Percentiles rank a stretch among this genome's conserved stretches.
Evolutionary conservation across 2,329 filamentous ascomycete genomes (phyloP).

Genomic region (Cladobotryum protrusum): DNA sequence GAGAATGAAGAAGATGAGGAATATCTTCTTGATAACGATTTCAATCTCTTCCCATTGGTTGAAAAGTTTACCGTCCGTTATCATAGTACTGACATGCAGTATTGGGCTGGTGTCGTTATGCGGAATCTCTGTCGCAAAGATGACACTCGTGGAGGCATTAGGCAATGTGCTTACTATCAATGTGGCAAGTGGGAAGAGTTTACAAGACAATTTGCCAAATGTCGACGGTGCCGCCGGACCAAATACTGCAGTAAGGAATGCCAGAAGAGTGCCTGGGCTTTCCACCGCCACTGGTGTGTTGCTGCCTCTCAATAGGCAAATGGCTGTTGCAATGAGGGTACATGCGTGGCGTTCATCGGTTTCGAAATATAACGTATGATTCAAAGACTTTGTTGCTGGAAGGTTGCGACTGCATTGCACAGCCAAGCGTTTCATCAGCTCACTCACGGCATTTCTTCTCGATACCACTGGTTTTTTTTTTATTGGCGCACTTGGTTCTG

Average conservation of each 20-base stretch:
- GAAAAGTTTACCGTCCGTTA: conserved; percentile 97
- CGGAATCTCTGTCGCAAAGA: conserved; percentile 97
- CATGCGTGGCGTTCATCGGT: background rate
- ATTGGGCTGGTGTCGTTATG: conserved; percentile 99
- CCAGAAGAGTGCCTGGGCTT: conserved; percentile 98
- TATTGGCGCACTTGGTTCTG: conserved; percentile 12
- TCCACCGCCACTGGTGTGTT: conserved; percentile 96
- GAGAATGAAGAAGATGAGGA: conserved; percentile 65
- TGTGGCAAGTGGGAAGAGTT: conserved; percentile 98
- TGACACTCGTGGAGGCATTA: conserved; percentile 85
- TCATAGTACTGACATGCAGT: conserved; percentile 96
- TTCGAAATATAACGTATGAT: conserved; percentile 16
- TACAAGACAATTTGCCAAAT: conserved; percentile 95
- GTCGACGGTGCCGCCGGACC: conserved; percentile 86
- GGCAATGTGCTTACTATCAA: conserved; percentile 96
- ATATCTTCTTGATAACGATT: conserved; percentile 86
- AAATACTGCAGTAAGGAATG: conserved; percentile 99
- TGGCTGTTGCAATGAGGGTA: background rate
- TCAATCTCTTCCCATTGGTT: conserved; percentile 96
- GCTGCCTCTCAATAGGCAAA: conserved; percentile 52
- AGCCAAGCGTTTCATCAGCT: conserved; percentile 36
- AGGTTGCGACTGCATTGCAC: conserved; percentile 34
- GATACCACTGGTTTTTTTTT: conserved; percentile 37
- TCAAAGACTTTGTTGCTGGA: conserved; percentile 21
- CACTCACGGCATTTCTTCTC: conserved; percentile 34